Percentiles rank a stretch among this genome's conserved stretches.
These are phyloP conservation scores for Elongisporangium anandrum DNA, from an alignment of 352 stramenopile species.

Conservation along the genomic window DNA sequence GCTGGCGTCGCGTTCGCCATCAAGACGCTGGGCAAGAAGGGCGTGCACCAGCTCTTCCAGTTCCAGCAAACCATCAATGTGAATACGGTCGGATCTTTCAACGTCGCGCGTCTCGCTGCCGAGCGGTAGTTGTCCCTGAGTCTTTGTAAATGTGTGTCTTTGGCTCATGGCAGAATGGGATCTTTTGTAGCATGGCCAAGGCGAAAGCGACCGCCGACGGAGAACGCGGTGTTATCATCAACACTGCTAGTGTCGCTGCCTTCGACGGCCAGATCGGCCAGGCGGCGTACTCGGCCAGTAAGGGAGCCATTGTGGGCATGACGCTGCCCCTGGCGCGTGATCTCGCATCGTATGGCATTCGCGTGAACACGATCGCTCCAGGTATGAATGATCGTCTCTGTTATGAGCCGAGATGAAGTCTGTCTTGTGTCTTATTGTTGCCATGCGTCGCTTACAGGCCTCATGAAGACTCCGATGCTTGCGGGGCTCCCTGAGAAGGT, in stretches of 20 bases:
- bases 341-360: slow-evolving; percentile 90
- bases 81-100: slow-evolving; percentile 98
- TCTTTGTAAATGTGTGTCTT: background rate
- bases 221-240: slow-evolving; percentile 96
- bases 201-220: slow-evolving; percentile 60
- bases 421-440: background rate
- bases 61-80: slow-evolving; percentile 95
- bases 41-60: slow-evolving; percentile 87
- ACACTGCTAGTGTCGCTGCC: slow-evolving; percentile 97
- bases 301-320: slow-evolving; percentile 96
- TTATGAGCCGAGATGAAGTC: slow-evolving; percentile 9
- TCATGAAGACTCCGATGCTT: slow-evolving; percentile 97
- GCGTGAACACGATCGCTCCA: slow-evolving; percentile 96
- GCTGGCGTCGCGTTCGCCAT: slow-evolving; percentile 92
- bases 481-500: slow-evolving; percentile 94
- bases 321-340: slow-evolving; percentile 96
- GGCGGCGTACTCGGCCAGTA: slow-evolving; percentile 95
- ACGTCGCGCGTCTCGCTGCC: slow-evolving; percentile 93
- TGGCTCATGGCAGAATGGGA: slow-evolving; percentile 1
- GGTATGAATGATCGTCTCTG: slow-evolving; percentile 23
- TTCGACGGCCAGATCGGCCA: slow-evolving; percentile 98
- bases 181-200: slow-evolving; percentile 78
- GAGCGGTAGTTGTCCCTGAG: slow-evolving; percentile 60
- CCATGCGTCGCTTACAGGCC: slow-evolving; percentile 26
- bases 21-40: slow-evolving; percentile 93